Evolutionary conservation across 805 yeast species (phyloP).

Genomic region (Yamadazyma phyllophila): DNA sequence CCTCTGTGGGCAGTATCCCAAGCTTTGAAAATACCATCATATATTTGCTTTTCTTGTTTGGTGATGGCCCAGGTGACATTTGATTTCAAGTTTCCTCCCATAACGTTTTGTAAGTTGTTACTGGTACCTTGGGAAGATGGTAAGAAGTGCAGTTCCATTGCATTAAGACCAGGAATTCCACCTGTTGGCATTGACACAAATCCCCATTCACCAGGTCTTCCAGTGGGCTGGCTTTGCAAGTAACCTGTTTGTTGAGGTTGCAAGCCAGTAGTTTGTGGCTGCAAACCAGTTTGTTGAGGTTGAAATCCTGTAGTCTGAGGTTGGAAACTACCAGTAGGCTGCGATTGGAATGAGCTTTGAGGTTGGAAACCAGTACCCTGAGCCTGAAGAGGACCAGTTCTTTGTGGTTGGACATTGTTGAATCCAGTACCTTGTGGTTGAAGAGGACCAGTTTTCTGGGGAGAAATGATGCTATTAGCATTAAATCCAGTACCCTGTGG

Average conservation of each 20-base stretch:
- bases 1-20: constrained; percentile 78
- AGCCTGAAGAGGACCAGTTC: constrained; percentile 21
- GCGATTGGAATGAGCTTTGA: constrained; percentile 21
- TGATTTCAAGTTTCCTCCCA: constrained; percentile 44
- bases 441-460: constrained; percentile 23
- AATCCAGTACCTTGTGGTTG: constrained; percentile 21
- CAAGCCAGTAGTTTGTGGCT: constrained; percentile 29
- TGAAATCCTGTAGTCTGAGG: constrained; percentile 23
- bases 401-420: constrained; percentile 17
- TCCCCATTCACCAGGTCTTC: constrained; percentile 80
- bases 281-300: constrained; percentile 22
- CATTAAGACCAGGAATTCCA: constrained; percentile 67
- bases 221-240: constrained; percentile 55
- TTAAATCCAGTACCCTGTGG: constrained; percentile 20
- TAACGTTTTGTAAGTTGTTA: constrained; percentile 39
- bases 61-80: constrained; percentile 81
- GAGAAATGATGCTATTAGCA: constrained; percentile 10
- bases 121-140: constrained; percentile 45
- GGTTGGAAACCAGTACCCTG: constrained; percentile 15
- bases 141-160: constrained; percentile 65
- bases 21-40: constrained; percentile 82
- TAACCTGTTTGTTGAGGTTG: constrained; percentile 33
- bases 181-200: constrained; percentile 67
- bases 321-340: constrained; percentile 24
- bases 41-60: constrained; percentile 80